Evolutionary conservation across 805 yeast genomes (phyloP), one percentile per base, ranked within the genome.

Genomic region (Yamadazyma paraphyllophila): DNA sequence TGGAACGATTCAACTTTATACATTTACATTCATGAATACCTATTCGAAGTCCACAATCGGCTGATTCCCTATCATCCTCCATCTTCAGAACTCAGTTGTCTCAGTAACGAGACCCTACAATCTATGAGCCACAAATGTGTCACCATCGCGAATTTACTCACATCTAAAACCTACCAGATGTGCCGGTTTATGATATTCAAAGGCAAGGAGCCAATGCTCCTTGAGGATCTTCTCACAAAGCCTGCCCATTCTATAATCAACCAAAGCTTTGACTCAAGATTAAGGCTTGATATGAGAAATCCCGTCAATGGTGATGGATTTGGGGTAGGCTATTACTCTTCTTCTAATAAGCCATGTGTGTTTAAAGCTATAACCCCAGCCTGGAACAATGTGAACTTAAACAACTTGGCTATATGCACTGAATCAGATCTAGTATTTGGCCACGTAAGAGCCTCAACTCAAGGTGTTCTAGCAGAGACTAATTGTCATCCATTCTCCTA

Each of bases 291-390:
- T 59, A 83, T 82, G 67, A 71, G 95, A 53, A 80, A 96, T 43
- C 98, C 99, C 1, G 88, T 94, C 55, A 94, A 94, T 62, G 99
- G 99, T 35, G 99, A 94, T 65, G 99, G 99, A 0, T 94, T 94
- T 64, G 99, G 99, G 1, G 92, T 94, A 16, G 98, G 98, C 0
- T 94, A 94, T 67, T 94, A 94, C 44, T 57, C 69, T 7, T 20
- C 44, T 10, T 51, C 62, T 10, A 79, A 81, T 36, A 87, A 89
- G 1, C 98, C 99, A 20, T 94, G 98, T 65, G 77, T 90, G 2
- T 94, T 88, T 70, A 83, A 89, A 55, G 98, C 98, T 10, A 94
- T 91, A 39, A 94, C 99, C 0, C 99, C 99, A 0, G 96, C 97
- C 0, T 94, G 99, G 99, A 94, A 94, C 67, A 94, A 94, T 64